Base-by-base conservation (phyloP, 129 eudicot species). In the Artemisia argyi region DNA sequence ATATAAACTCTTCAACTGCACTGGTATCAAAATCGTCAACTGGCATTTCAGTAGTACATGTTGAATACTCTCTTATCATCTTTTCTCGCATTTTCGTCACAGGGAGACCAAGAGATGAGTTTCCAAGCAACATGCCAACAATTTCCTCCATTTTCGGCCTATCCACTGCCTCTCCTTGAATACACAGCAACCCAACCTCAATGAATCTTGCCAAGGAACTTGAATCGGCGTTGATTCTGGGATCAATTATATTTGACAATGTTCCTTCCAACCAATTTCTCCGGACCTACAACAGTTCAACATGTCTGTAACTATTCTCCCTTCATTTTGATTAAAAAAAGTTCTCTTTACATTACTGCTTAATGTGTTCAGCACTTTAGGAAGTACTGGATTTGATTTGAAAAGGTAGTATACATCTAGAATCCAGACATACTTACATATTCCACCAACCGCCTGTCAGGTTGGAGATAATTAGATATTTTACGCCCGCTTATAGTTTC, bases 141-240 rank as follows among this genome's bases (percentile, higher is more conserved):
- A 32, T 59, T 51, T 74, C 65, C 65, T 58, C 72, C 61, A 35
- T 20, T 48, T 55, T 48, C 35, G 61, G 53, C 14, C 44, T 58
- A 22, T 46, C 68, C 0, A 16, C 51, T 16, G 55, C 42, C 22
- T 42, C 22, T 11, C 3, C 17, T 44, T 58, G 42, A 58, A 17
- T 4, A 50, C 72, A 67, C 47, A 67, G 7, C 42, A 67, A 50
- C 7, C 60, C 72, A 67, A 67, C 49, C 46, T 49, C 46, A 32
- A 50, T 22, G 59, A 68, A 32, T 24, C 5, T 63, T 24, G 61
- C 12, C 24, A 50, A 14, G 3, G 7, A 50, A 30, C 61, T 68
- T 49, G 48, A 51, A 26, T 46, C 26, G 0, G 28, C 26, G 11
- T 39, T 28, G 28, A 53, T 51, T 68, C 70, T 44, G 10, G 55